Base-by-base conservation (phyloP, 2,329 filamentous ascomycete genomes). In the Capronia americana region DNA sequence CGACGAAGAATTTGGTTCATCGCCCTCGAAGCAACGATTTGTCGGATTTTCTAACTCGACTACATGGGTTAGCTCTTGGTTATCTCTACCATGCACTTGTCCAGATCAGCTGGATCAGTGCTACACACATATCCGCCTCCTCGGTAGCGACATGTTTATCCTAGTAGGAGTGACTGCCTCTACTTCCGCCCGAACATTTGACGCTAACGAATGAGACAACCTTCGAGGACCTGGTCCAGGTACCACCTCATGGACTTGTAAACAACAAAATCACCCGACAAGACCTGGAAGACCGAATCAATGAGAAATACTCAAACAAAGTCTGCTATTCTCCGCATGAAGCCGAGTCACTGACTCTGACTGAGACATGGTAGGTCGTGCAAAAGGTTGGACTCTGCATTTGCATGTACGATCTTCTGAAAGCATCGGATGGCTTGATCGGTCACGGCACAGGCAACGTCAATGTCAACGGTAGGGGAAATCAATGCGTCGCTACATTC, bases 271-370 rank as follows among this genome's bases (percentile, higher is more conserved):
- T 80, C 70, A 96, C 92, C 75, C 86, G 88, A 34, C 86, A 93
- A 69, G 92, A 93, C 0, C 92, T 99, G 70, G 93, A 97, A 79
- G 93, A 99, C 81, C 95, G 95, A 74, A 95, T 99, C 81, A 98
- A 99, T 77, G 86, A 89, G 70, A 99, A 99, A 80, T 99, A 97
- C 79, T 89, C 94, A 66, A 97, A 99, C 81, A 95, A 94, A 80
- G 90, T 92, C 59, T 58, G 63, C 46, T 8, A n/a, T 30, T 14
- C 12, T 28, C 41, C 41, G 20, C 41, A 11, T 11, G 20, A 34
- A 20, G 3, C 17, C 8, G 14, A 23, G 24, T 50, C 20, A 7
- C 23, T 51, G 11, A 50, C n/a, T 63, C 51, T 41, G 8, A 63
- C 51, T 10, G 20, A 28, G 54, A 26, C 24, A 28, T 54, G 38